Evolutionary conservation across 177 flowering plant genomes (phyloP), one percentile per base, ranked within the genome.

Genomic region (Tripterygium wilfordii): DNA sequence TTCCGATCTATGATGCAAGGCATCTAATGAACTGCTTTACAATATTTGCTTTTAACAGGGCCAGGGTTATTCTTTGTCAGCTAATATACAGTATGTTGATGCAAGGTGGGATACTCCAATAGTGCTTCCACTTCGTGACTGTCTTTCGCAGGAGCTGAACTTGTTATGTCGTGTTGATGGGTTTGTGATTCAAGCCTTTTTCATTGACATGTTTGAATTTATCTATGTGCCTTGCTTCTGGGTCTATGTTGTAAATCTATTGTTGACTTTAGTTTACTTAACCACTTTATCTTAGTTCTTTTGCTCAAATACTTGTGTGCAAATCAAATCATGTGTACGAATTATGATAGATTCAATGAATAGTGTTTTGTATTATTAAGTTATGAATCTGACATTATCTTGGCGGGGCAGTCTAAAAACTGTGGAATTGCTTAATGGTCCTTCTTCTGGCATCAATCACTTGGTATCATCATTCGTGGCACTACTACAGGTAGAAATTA

Each of bases 51-150:
- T 48, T 46, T 51, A 24, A 33, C 87, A 91, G 96, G 98, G 98
- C 15, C 85, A 71, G 53, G 98, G 98, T 44, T 92, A 82, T 68
- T 84, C 98, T 21, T 71, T 88, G 62, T 75, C 98, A 23, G 98
- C 96, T 53, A 88, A 87, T 71, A 78, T 94, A 39, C 99, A 94
- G 49, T 78, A 87, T 69, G 78, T 85, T 71, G 97, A 94, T 81
- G 79, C 97, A 21, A 76, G 99, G 64, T 79, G 95, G 99, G 73
- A 81, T 51, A 50, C 73, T 24, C 99, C 99, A 0, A 74, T 85
- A 23, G 75, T 85, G 64, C 92, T 83, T 65, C 97, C 99, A n/a
- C 88, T 94, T 51, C 95, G 85, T 35, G 97, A 90, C 54, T 94
- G 97, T 66, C 78, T 77, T 40, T 45, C 64, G 8, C 79, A 77